phyloP scores from a whole-genome alignment of 2,329 filamentous ascomycete species.

The Alternaria ventricosa region DNA sequence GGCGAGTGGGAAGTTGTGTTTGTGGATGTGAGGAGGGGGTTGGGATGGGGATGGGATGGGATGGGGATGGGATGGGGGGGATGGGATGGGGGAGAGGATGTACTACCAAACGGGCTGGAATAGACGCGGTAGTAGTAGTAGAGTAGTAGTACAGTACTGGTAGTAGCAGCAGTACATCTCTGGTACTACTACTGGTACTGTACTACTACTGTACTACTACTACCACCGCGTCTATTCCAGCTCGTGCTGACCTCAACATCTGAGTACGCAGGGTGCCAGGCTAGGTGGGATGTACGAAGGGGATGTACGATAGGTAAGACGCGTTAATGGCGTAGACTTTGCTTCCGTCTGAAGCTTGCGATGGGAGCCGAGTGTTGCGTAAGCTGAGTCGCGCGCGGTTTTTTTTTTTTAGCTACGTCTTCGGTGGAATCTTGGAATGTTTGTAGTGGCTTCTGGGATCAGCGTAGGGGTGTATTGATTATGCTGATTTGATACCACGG shows the following conservation, averaged over 20 bases:
- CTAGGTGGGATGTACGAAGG: neutral
- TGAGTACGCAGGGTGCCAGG: neutral
- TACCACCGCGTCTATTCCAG: neutral
- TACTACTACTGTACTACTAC: too few relatives aligned
- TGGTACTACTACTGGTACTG: too few relatives aligned
- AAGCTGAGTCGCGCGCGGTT: neutral
- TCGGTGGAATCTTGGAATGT: too few relatives aligned
- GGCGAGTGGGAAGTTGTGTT: constrained; percentile 86
- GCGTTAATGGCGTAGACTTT: too few relatives aligned
- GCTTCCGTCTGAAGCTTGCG: too few relatives aligned
- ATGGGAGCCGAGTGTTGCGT: neutral
- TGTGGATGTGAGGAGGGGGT: constrained; percentile 76
- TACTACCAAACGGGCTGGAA: too few relatives aligned
- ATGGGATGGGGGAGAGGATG: neutral
- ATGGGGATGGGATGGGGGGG: too few relatives aligned
- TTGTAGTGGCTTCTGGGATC: neutral
- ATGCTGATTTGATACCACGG: neutral
- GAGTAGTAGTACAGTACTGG: too few relatives aligned
- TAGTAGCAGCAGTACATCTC: too few relatives aligned
- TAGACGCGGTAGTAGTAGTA: too few relatives aligned
- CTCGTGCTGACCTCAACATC: neutral
- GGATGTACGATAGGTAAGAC: neutral
- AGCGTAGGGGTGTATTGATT: too few relatives aligned
- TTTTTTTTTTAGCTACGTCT: too few relatives aligned
- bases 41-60: neutral